These are phyloP conservation scores for Lichtheimia hyalospora DNA, from an alignment of 371 early-diverging fungal species.

Conservation along the genomic window DNA sequence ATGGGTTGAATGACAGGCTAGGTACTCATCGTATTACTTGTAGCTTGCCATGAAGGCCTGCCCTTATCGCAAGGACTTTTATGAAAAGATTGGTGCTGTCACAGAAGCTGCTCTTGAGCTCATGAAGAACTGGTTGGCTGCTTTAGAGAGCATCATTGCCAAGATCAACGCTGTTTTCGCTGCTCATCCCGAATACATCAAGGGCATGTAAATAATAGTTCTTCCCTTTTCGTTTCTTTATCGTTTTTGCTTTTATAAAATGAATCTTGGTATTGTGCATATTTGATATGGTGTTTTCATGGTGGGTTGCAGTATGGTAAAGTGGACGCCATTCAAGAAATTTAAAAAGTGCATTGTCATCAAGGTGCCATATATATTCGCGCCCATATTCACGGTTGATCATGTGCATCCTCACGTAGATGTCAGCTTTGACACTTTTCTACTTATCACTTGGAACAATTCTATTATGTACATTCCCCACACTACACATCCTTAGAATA, in stretches of 20 bases:
- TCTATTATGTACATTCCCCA: too few relatives aligned
- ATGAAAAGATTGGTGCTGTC: conserved; percentile 74
- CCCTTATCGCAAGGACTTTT: conserved; percentile 88
- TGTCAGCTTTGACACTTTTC: too few relatives aligned
- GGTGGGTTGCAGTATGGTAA: too few relatives aligned
- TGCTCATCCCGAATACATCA: conserved; percentile 39
- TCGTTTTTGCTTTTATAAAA: neutral
- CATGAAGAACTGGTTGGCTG: conserved; percentile 70
- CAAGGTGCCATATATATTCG: too few relatives aligned
- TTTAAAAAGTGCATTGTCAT: too few relatives aligned
- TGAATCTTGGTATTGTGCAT: neutral
- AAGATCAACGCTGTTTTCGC: conserved; percentile 23
- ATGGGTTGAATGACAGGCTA: neutral
- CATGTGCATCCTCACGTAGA: too few relatives aligned
- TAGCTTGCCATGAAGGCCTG: conserved; percentile 93
- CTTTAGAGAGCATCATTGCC: conserved; percentile 67
- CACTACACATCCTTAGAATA: too few relatives aligned
- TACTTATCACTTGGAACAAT: too few relatives aligned
- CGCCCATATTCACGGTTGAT: too few relatives aligned
- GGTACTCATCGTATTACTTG: too few relatives aligned
- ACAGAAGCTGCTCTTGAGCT: conserved; percentile 49
- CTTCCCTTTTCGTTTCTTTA: neutral
- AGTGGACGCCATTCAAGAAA: too few relatives aligned
- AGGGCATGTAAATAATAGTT: conserved; percentile 43
- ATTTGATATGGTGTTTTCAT: too few relatives aligned